phyloP scores from a whole-genome alignment of 805 yeast genomes.

The Pichia ethanolica region DNA sequence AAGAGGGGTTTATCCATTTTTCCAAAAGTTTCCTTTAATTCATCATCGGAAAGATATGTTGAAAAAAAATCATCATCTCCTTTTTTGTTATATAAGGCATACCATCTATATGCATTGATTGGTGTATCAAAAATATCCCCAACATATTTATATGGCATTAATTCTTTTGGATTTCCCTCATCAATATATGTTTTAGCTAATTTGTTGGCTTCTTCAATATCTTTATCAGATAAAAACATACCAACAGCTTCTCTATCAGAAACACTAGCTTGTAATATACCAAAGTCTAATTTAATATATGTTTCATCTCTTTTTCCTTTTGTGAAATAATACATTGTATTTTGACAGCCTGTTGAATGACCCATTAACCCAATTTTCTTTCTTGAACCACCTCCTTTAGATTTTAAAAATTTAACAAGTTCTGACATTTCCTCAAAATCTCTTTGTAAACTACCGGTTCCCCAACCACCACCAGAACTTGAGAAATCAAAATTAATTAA shows the following conservation, averaged over 20 bases:
- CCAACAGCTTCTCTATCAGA: slow-evolving; percentile 51
- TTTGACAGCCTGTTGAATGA: slow-evolving; percentile 84
- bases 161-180: slow-evolving; percentile 38
- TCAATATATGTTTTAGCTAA: slow-evolving; percentile 33
- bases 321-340: slow-evolving; percentile 53
- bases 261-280: slow-evolving; percentile 67
- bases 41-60: slow-evolving; percentile 45
- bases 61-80: slow-evolving; percentile 77
- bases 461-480: slow-evolving; percentile 68
- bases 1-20: slow-evolving; percentile 39
- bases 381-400: slow-evolving; percentile 36
- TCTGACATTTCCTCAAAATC: slow-evolving; percentile 52
- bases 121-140: slow-evolving; percentile 47
- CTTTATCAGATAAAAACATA: slow-evolving; percentile 9
- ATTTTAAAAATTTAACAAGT: slow-evolving; percentile 49
- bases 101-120: slow-evolving; percentile 62
- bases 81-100: slow-evolving; percentile 44
- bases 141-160: slow-evolving; percentile 47
- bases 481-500: slow-evolving; percentile 48
- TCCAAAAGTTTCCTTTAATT: slow-evolving; percentile 46
- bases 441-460: slow-evolving; percentile 51
- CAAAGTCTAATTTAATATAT: slow-evolving; percentile 38
- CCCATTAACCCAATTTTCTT: slow-evolving; percentile 60
- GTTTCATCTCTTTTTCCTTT: slow-evolving; percentile 20
- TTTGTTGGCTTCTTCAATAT: slow-evolving; percentile 14